Percentiles rank a stretch among this genome's conserved stretches.
Conservation (phyloP, 2,329 filamentous ascomycete species). For the Coleophoma crateriformis region DNA sequence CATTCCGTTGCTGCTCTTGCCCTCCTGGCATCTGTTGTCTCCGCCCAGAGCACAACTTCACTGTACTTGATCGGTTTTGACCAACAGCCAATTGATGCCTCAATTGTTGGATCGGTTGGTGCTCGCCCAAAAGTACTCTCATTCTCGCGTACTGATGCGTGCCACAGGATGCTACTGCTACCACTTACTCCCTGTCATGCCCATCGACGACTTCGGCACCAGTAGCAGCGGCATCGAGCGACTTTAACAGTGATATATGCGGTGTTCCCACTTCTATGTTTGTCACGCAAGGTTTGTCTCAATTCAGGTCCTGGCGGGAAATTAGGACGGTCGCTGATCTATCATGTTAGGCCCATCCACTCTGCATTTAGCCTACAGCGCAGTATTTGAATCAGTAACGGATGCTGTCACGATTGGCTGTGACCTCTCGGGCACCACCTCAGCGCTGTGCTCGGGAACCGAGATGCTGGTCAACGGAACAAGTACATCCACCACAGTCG, state of each 20-base stretch:
- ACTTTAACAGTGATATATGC: constrained; percentile 5
- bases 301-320: no score
- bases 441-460: constrained; percentile 8
- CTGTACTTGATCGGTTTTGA: background rate
- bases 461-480: background rate
- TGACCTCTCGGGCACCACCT: constrained; percentile 6
- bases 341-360: no score
- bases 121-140: background rate
- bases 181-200: constrained; percentile 13
- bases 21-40: background rate
- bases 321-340: no score
- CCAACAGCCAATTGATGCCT: background rate
- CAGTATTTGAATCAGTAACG: no score
- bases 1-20: background rate
- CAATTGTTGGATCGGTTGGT: constrained; percentile 9
- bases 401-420: constrained; percentile 5
- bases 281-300: constrained; percentile 13
- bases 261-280: constrained; percentile 13
- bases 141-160: background rate
- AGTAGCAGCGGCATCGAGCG: background rate
- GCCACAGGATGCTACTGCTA: constrained; percentile 11
- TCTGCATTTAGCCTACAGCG: no score
- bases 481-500: background rate
- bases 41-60: background rate
- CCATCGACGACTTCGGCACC: background rate